Evolutionary conservation across 1,284 basidiomycete genomes (phyloP), one percentile per base, ranked within the genome.

Genomic region (Schizophyllum commune): DNA sequence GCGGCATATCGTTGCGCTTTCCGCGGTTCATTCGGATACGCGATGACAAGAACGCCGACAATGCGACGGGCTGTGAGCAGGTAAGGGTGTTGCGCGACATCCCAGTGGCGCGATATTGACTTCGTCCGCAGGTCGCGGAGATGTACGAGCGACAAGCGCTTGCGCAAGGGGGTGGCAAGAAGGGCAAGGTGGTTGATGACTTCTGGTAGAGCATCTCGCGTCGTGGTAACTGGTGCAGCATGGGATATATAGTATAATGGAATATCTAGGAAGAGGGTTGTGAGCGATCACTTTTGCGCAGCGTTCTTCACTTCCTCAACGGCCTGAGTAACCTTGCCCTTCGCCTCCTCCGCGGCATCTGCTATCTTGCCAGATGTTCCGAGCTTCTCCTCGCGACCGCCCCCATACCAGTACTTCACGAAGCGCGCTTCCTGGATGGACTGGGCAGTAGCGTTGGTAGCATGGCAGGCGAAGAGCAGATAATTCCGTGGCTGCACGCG

Each of bases 1-100:
- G 94, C 67, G 95, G 96, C 0, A 92, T 99, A 68, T 98, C 95
- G 22, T 76, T 99, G 57, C 88, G 97, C 9, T 99, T 99, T 76
- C 96, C 97, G 39, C 86, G 96, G 32, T 99, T 98, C 74, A 84
- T 98, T 65, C 84, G 88, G 59, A 79, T 96, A 53, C 84, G 97
- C 63, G 96, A 98, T 66, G 97, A 99, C 76, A 99, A 99, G 75
- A 79, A 78, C 19, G 86, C 88, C 8, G 94, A 98, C 63, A 92
- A 97, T 73, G 92, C 94, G 21, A 99, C 97, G 15, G 85, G 88
- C 5, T 87, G 94, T 3, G 95, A 98, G 69, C 94, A 95, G 82
- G 91, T 91, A 68, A 72, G 76, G 34, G 13, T 39, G 47, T 34
- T 57, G 52, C 15, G 9, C 34, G 52, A 13, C 17, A 47, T 57